Percentiles rank a stretch among this genome's conserved stretches.
phyloP scores from a whole-genome alignment of 352 stramenopile species.

The Phytophthora nicotianae region DNA sequence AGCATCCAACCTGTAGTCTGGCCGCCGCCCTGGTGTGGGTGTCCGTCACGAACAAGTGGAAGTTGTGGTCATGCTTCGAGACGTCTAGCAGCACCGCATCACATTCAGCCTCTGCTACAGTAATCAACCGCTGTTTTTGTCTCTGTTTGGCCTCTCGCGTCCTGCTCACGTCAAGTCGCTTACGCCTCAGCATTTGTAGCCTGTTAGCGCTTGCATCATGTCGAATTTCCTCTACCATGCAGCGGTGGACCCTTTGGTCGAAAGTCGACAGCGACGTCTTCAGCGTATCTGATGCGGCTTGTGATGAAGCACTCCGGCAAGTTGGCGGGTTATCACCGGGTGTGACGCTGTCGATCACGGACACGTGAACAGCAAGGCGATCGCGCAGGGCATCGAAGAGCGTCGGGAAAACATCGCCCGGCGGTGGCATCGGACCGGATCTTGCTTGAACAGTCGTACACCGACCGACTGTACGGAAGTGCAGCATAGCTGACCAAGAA shows the following conservation, averaged over 20 bases:
- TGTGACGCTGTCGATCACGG: not conserved
- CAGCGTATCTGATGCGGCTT: slow-evolving; percentile 9
- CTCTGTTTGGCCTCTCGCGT: slow-evolving; percentile 10
- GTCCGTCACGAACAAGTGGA: slow-evolving; percentile 25
- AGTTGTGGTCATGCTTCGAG: slow-evolving; percentile 11
- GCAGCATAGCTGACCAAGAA: not conserved
- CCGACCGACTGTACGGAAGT: not conserved
- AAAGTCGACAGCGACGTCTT: slow-evolving; percentile 13
- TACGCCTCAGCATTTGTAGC: slow-evolving; percentile 15
- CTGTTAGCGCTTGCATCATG: slow-evolving; percentile 4
- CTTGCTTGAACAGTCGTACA: slow-evolving; percentile 21
- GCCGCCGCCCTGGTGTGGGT: slow-evolving; percentile 21
- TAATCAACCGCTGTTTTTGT: slow-evolving; percentile 15
- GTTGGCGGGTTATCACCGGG: not conserved
- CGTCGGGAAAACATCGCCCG: slow-evolving; percentile 23
- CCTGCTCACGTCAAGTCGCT: slow-evolving; percentile 10
- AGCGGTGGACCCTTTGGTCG: not conserved
- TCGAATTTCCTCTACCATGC: slow-evolving; percentile 20
- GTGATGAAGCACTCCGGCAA: not conserved
- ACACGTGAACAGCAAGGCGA: slow-evolving; percentile 7
- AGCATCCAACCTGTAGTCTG: slow-evolving; percentile 22
- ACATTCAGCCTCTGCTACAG: slow-evolving; percentile 13
- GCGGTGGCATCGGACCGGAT: slow-evolving; percentile 6
- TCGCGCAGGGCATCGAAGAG: slow-evolving; percentile 23
- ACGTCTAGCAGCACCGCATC: slow-evolving; percentile 14